These are phyloP conservation scores for Mycena kentingensis DNA, from an alignment of 768 basidiomycete genomes.

Conservation along the genomic window DNA sequence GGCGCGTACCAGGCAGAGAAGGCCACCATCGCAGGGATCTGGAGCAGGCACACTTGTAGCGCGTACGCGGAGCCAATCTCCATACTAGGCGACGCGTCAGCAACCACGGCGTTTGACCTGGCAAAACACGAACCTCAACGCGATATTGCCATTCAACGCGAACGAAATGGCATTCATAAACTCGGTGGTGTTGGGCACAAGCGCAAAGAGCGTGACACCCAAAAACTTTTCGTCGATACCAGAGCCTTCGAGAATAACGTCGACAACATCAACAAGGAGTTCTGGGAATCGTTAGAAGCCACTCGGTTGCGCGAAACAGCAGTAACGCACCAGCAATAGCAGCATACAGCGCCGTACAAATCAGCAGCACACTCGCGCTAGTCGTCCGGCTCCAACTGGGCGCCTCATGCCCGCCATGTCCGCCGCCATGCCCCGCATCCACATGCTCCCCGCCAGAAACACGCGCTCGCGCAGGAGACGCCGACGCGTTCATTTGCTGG, in stretches of 20 bases:
- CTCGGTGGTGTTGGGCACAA: conserved; percentile 98
- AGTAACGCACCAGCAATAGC: conserved; percentile 82
- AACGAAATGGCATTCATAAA: conserved; percentile 99
- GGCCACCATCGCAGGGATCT: conserved; percentile 98
- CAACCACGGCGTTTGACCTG: no score
- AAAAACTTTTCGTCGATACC: conserved; percentile 98
- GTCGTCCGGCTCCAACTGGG: conserved; percentile 93
- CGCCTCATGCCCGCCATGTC: conserved; percentile 87
- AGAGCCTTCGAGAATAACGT: conserved; percentile 86
- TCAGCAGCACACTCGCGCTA: conserved; percentile 86
- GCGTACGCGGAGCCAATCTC: conserved; percentile 99
- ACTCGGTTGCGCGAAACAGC: not conserved
- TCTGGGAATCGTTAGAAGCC: conserved; percentile 53
- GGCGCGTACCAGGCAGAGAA: conserved; percentile 96
- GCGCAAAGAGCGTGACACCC: conserved; percentile 92
- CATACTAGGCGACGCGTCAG: no score
- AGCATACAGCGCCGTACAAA: conserved; percentile 91
- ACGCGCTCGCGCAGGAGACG: conserved; percentile 49
- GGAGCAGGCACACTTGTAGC: conserved; percentile 94
- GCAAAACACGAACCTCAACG: conserved; percentile 67
- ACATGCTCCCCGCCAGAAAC: conserved; percentile 35
- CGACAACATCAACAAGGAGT: conserved; percentile 92
- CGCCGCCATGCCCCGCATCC: conserved; percentile 50
- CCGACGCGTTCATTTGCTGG: conserved; percentile 58
- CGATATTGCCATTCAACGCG: conserved; percentile 94